Conservation (phyloP, 345 rosid species). For the Sisymbrium altissimum region DNA sequence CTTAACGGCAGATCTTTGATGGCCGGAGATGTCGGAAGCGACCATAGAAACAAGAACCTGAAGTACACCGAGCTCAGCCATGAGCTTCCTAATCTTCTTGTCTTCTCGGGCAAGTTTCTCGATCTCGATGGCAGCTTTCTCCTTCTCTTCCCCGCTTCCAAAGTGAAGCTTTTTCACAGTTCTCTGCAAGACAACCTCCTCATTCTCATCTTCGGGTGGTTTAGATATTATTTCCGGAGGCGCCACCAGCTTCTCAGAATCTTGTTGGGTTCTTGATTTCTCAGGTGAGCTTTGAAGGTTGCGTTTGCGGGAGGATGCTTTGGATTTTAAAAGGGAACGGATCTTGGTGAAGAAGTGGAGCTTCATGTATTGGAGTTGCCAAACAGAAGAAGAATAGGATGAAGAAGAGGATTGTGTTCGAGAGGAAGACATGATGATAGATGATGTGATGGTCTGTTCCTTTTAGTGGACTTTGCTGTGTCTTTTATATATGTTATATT, state of each 20-base stretch:
- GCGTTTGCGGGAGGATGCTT: slow-evolving; percentile 38
- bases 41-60: slow-evolving; percentile 74
- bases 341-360: slow-evolving; percentile 55
- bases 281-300: slow-evolving; percentile 13
- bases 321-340: slow-evolving; percentile 57
- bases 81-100: slow-evolving; percentile 48
- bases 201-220: slow-evolving; percentile 28
- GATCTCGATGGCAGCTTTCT: slow-evolving; percentile 63
- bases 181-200: slow-evolving; percentile 52
- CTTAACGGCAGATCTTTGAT: slow-evolving; percentile 51
- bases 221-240: neutral
- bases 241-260: neutral
- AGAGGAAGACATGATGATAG: slow-evolving; percentile 33
- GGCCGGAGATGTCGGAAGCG: slow-evolving; percentile 37
- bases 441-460: slow-evolving; percentile 12
- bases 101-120: slow-evolving; percentile 60
- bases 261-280: slow-evolving; percentile 20
- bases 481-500: slow-evolving; percentile 11
- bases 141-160: slow-evolving; percentile 74
- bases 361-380: slow-evolving; percentile 43
- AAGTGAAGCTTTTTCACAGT: slow-evolving; percentile 86
- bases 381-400: slow-evolving; percentile 39
- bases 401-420: slow-evolving; percentile 36
- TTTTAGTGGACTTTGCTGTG: slow-evolving; percentile 28
- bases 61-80: slow-evolving; percentile 89